A percentile compares a stretch with the other conserved stretches of the same genome.
Evolutionary conservation across 768 basidiomycete genomes (phyloP).

Genomic region (Grammothele lineata): DNA sequence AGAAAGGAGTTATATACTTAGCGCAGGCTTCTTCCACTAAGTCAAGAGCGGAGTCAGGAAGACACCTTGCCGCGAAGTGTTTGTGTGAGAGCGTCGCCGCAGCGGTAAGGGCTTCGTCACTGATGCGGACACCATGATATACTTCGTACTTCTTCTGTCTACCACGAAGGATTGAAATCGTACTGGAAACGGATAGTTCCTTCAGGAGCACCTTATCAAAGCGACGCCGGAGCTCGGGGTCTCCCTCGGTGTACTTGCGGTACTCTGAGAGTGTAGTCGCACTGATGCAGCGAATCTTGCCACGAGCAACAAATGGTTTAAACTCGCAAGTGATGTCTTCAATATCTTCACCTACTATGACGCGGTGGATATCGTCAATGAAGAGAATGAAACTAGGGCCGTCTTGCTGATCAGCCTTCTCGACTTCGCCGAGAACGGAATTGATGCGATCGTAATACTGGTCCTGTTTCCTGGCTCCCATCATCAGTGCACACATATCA

Average conservation of each 20-base stretch:
- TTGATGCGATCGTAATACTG: conserved; percentile 98
- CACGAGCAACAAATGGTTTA: conserved; percentile 88
- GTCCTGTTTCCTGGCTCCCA: conserved; percentile 88
- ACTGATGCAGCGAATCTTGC: conserved; percentile 74
- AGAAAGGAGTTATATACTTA: conserved; percentile 42
- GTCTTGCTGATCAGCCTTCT: conserved; percentile 74
- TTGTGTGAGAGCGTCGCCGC: conserved; percentile 92
- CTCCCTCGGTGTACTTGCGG: conserved; percentile 89
- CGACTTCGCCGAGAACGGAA: conserved; percentile 86
- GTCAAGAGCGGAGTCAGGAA: conserved; percentile 89
- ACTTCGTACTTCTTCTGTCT: conserved; percentile 89
- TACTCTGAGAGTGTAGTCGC: conserved; percentile 94
- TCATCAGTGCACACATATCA: conserved; percentile 96
- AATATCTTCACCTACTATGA: conserved; percentile 83
- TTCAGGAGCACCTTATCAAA: conserved; percentile 93
- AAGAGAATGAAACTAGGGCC: conserved; percentile 85
- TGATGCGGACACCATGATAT: conserved; percentile 85
- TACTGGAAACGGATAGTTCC: conserved; percentile 84
- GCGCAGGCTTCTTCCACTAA: conserved; percentile 91
- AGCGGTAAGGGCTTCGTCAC: conserved; percentile 81
- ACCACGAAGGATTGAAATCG: conserved; percentile 91
- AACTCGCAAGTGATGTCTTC: conserved; percentile 87
- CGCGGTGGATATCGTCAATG: conserved; percentile 91
- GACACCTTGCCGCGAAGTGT: conserved; percentile 76
- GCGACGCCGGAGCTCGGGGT: conserved; percentile 85